Conservation (phyloP, 108 stramenopile species). For the Tribonema minus region DNA sequence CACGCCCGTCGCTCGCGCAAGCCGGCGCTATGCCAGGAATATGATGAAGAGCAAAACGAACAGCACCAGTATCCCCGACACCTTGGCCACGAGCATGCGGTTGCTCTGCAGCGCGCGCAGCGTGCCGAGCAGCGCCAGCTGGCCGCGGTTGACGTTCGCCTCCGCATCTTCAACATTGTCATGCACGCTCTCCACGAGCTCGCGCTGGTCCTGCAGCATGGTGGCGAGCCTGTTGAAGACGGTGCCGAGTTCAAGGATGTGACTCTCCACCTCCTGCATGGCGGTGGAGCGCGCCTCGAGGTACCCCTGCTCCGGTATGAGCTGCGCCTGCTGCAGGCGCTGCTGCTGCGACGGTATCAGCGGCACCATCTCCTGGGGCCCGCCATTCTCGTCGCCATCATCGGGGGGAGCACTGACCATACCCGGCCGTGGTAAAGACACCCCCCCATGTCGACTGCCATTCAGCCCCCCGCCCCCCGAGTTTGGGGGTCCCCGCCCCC, state of each 20-base stretch:
- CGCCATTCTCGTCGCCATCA: no score
- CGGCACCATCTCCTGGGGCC: no score
- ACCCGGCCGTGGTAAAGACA: no score
- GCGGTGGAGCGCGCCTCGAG: slow-evolving; percentile 13
- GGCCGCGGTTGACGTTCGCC: slow-evolving; percentile 18
- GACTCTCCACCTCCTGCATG: slow-evolving; percentile 20
- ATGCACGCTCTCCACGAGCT: slow-evolving; percentile 23
- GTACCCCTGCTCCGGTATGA: not conserved
- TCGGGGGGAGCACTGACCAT: no score
- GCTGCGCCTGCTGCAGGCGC: slow-evolving; percentile 6
- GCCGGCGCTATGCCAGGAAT: slow-evolving; percentile 11
- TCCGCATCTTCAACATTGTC: slow-evolving; percentile 39
- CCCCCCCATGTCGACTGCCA: no score
- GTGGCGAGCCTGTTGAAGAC: slow-evolving; percentile 16
- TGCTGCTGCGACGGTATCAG: slow-evolving; percentile 21
- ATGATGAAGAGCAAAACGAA: slow-evolving; percentile 22
- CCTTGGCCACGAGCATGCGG: not conserved
- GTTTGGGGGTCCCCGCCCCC: no score
- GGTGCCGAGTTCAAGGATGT: slow-evolving; percentile 17
- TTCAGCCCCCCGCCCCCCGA: no score
- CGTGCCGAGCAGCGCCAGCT: slow-evolving; percentile 23
- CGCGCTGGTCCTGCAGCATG: slow-evolving; percentile 13
- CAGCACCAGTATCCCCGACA: slow-evolving; percentile 26
- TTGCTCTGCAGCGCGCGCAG: slow-evolving; percentile 18
- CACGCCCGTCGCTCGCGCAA: no score